These are phyloP conservation scores for Tuber borchii DNA, from an alignment of 495 filamentous ascomycete genomes.

Conservation along the genomic window DNA sequence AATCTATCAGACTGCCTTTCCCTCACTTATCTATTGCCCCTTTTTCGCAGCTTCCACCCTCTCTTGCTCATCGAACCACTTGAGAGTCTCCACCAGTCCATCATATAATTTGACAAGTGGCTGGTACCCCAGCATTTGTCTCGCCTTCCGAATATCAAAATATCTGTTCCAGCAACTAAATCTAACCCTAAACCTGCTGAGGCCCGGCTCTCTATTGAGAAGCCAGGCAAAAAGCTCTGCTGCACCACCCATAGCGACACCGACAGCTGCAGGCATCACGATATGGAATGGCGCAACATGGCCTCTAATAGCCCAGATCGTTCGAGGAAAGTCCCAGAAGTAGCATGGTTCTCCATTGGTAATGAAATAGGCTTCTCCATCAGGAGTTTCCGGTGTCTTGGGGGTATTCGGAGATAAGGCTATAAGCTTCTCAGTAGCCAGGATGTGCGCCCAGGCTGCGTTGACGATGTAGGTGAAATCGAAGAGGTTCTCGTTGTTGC, in stretches of 20 bases:
- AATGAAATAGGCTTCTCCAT: conserved; percentile 92
- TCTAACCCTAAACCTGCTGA: conserved; percentile 67
- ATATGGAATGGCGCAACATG: conserved; percentile 56
- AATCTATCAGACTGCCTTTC: neutral
- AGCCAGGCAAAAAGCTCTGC: conserved; percentile 63
- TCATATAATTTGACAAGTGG: conserved; percentile 70
- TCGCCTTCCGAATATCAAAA: conserved; percentile 80
- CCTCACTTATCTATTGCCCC: conserved; percentile 24
- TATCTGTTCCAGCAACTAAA: conserved; percentile 80
- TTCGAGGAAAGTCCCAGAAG: conserved; percentile 89
- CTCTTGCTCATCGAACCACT: conserved; percentile 56
- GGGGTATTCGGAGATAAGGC: conserved; percentile 50
- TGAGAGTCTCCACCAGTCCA: conserved; percentile 63
- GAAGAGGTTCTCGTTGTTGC: conserved; percentile 79
- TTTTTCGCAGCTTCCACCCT: conserved; percentile 44
- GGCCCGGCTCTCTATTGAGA: conserved; percentile 64
- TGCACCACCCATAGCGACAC: conserved; percentile 58
- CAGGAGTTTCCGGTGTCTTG: conserved; percentile 65
- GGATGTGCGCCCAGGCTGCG: conserved; percentile 66
- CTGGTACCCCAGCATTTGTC: conserved; percentile 64
- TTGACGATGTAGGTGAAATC: conserved; percentile 79
- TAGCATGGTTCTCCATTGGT: conserved; percentile 88
- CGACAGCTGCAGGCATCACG: conserved; percentile 58
- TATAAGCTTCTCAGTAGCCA: conserved; percentile 67
- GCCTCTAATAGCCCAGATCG: conserved; percentile 68